Conservation (phyloP, 352 stramenopile genomes). For the Pythium periplocum region DNA sequence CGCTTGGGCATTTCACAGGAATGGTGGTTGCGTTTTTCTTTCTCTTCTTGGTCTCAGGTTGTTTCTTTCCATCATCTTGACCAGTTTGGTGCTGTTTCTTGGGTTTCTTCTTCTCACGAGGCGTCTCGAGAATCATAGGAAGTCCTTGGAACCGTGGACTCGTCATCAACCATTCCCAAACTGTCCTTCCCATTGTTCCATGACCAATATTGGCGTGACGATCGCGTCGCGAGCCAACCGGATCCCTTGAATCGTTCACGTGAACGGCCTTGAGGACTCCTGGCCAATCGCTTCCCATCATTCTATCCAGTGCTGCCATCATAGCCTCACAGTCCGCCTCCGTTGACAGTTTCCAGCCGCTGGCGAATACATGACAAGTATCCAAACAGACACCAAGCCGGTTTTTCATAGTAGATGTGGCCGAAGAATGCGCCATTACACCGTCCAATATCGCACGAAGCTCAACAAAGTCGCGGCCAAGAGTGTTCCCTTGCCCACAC, state of each 20-base stretch:
- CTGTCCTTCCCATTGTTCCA: conserved; percentile 8
- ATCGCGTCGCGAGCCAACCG: conserved; percentile 9
- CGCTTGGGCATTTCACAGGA: no score
- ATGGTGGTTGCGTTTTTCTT: no score
- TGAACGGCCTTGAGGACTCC: not conserved
- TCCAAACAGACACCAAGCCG: no score
- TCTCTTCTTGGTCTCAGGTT: no score
- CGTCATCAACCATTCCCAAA: conserved; percentile 15
- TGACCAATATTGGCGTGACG: conserved; percentile 21
- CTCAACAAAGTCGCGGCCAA: conserved; percentile 12
- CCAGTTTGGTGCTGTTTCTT: no score
- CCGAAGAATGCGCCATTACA: no score
- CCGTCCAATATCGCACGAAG: not conserved
- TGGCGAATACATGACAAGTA: no score
- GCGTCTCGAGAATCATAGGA: conserved; percentile 23
- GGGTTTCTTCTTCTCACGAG: not conserved
- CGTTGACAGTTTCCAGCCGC: no score
- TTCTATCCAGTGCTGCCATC: conserved; percentile 7
- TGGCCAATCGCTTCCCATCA: not conserved
- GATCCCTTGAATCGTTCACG: conserved; percentile 6
- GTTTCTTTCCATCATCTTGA: no score
- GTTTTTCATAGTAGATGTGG: no score
- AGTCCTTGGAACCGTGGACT: conserved; percentile 11
- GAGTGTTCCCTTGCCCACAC: conserved; percentile 13
- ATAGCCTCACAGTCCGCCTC: no score